Evolutionary conservation across 1,284 basidiomycete genomes (phyloP).

Genomic region (Marasmius oreades): DNA sequence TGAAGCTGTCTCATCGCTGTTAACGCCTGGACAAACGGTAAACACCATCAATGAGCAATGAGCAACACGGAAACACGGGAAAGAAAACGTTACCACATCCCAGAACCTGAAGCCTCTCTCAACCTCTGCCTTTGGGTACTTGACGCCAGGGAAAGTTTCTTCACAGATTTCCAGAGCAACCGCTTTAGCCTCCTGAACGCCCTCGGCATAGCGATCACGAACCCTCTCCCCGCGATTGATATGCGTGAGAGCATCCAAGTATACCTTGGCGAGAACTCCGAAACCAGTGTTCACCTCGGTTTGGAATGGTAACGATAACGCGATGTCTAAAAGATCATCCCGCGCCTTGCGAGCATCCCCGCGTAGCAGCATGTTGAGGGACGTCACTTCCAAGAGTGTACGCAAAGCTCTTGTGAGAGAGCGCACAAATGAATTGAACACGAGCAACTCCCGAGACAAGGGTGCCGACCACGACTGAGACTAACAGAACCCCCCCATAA

Average conservation of each 20-base stretch:
- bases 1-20: slow-evolving; percentile 86
- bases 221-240: slow-evolving; percentile 77
- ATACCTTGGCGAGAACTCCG: slow-evolving; percentile 95
- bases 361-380: slow-evolving; percentile 88
- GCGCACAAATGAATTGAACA: slow-evolving; percentile 97
- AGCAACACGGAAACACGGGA: slow-evolving; percentile 11
- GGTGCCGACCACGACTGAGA: slow-evolving; percentile 90
- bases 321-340: slow-evolving; percentile 92
- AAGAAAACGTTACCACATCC: slow-evolving; percentile 76
- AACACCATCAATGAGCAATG: slow-evolving; percentile 3
- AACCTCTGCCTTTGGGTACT: slow-evolving; percentile 82
- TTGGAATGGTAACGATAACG: slow-evolving; percentile 91
- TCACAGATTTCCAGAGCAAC: slow-evolving; percentile 90
- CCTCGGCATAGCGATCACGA: slow-evolving; percentile 68
- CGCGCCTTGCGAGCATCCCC: slow-evolving; percentile 82
- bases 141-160: slow-evolving; percentile 91
- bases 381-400: slow-evolving; percentile 87
- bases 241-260: slow-evolving; percentile 89
- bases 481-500: slow-evolving; percentile 32
- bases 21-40: slow-evolving; percentile 59
- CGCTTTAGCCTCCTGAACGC: slow-evolving; percentile 80
- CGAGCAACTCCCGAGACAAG: slow-evolving; percentile 91
- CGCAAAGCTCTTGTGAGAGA: slow-evolving; percentile 88
- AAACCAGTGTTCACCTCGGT: slow-evolving; percentile 97
- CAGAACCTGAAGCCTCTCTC: slow-evolving; percentile 97